Evolutionary conservation across 305 asterid genomes (phyloP), one percentile per base, ranked within the genome.

Genomic region (Fraxinus paxiana): DNA sequence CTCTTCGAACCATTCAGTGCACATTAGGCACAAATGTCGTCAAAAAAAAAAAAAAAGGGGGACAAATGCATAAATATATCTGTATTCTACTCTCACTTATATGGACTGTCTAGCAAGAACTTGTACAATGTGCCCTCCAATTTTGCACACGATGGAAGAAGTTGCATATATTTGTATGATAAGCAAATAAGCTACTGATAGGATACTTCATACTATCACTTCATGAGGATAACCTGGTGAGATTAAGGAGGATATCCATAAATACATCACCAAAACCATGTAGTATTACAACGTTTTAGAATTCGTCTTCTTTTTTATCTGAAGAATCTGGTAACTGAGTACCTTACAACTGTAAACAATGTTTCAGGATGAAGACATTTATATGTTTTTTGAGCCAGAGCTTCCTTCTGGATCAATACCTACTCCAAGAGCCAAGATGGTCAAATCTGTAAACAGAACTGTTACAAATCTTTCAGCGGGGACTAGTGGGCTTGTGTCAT

Each of bases 361-460:
- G 56, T 69, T 75, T 51, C 88, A 94, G 97, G 98, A 94, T 78
- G 98, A 94, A 84, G 97, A 93, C 85, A 86, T 93, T 2, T 94
- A 92, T 74, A 88, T 92, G 0, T 94, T 93, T 82, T 94, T 94
- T n/a, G 98, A 94, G 90, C 98, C 97, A 34, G 96, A 94, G 86
- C 94, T 91, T 83, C 95, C 97, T 33, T 77, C 85, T 2, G 92
- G 88, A 31, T 84, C 86, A 15, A 61, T 87, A 61, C 83, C 89
- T 30, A 78, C 86, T 33, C 83, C 92, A 67, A 86, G 97, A 77
- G 86, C 88, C 70, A 94, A 91, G 86, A 75, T 82, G 75, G 87
- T 83, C 46, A 90, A 83, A 84, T 87, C 94, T 26, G 74, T 82
- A 70, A 88, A 86, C 85, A 80, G 89, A 78, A 81, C 79, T 26